Evolutionary conservation across 495 filamentous ascomycete species (phyloP), one percentile per base, ranked within the genome.

Genomic region (Xylaria intraflava): DNA sequence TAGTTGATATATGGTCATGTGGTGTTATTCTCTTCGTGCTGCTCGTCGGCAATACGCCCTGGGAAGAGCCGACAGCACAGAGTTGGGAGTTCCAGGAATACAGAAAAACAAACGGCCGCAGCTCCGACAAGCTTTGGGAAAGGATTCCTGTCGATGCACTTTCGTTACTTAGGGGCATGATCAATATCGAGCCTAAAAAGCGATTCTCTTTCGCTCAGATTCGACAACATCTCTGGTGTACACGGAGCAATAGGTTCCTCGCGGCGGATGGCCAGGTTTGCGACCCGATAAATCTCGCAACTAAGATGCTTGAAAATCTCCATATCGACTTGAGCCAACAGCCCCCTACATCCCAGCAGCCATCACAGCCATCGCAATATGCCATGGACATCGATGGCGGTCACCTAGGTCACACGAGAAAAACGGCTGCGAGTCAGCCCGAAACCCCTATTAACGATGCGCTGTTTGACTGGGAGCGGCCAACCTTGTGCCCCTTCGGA

Each of bases 1-100:
- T 89, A 46, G 86, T 88, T 27, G 93, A 99, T 62, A 90, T 99
- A 42, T 99, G 93, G 93, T 95, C 90, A 31, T 95, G 89, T 58
- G 93, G 91, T 14, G 89, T 99, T 33, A 93, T 99, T 29, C 75
- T 99, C 8, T 99, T 99, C 62, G 93, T 97, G 36, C 75, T 99
- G 4, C 69, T 99, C 16, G 90, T 91, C 5, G 93, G 93, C 10
- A 99, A 99, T 67, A 99, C 93, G 2, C 93, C 93, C 0, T 99
- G 93, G 93, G 94, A 97, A 61, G 87, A 93, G 62, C 93, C 93
- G 1, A 90, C 90, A 10, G 69, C 79, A 19, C 72, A 79, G 52
- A 88, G 86, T 63, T 89, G 84, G 74, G 89, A 94, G 66, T 94
- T 84, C 62, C 77, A 86, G 59, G 88, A 95, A 69, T 97, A 93